Evolutionary conservation across 177 flowering plant species (phyloP), one percentile per base, ranked within the genome.

Genomic region (Telopea speciosissima): DNA sequence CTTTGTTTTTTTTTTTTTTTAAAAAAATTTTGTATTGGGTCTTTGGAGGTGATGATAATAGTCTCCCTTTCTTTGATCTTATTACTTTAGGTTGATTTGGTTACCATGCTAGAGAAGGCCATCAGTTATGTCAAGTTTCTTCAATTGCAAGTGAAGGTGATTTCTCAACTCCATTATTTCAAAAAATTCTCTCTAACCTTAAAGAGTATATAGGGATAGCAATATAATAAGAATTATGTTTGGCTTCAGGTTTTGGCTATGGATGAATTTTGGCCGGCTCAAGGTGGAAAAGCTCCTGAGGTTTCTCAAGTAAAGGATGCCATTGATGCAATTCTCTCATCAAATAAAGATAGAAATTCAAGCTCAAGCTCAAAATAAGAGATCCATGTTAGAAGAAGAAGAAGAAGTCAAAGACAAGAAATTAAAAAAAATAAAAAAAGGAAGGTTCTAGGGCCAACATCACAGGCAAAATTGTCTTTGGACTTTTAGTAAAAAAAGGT

Each of bases 21-120:
- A 21, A 54, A 31, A 28, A n/a, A n/a, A n/a, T 54, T n/a, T 59
- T 10, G 62, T 24, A 45, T 28, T 36, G 60, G 33, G 54, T 65
- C 4, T 23, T 23, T 65, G 16, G 67, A 19, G 17, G 52, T 31
- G 21, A 22, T 14, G 8, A 21, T 22, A 24, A 8, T 10, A 26
- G 3, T 45, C 49, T n/a, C 59, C 1, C 16, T 21, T 49, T 24
- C 42, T 58, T 4, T 61, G 14, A 22, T 26, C 3, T 26, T 67
- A 7, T 60, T 21, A 52, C 3, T 3, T 21, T 82, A 91, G 97
- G 97, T 91, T 80, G 99, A 94, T 83, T 72, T 92, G 82, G 97
- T 94, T 3, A 92, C 97, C 56, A 94, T 94, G 99, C 73, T 94
- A 64, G 99, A 94, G 75, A 94, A 94, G 79, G 97, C 99, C 24